Conservation (phyloP, 768 basidiomycete genomes). For the Suillus clintonianus region DNA sequence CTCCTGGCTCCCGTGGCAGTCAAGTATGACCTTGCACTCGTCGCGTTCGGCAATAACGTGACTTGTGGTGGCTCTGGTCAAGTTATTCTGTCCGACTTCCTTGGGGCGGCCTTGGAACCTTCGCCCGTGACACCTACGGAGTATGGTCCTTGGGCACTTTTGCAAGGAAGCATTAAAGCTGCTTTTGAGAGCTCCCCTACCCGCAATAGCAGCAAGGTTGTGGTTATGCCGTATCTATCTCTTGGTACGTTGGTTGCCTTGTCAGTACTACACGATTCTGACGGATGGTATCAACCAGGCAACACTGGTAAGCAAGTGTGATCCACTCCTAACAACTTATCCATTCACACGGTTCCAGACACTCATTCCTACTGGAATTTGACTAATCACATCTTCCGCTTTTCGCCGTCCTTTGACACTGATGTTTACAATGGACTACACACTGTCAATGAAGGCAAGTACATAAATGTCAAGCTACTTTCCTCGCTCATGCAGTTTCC, state of each 20-base stretch:
- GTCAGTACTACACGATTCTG: neutral
- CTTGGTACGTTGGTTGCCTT: conserved; percentile 8
- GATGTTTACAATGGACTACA: conserved; percentile 18
- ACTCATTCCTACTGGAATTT: conserved; percentile 20
- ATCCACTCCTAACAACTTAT: neutral
- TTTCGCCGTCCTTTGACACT: conserved; percentile 30
- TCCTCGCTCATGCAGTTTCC: conserved; percentile 10
- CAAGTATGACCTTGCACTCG: conserved; percentile 57
- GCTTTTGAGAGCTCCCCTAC: conserved; percentile 28
- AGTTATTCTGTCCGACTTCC: conserved; percentile 52
- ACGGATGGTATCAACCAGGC: conserved; percentile 3
- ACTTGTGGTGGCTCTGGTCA: conserved; percentile 42
- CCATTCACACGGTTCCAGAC: conserved; percentile 8
- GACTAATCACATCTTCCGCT: conserved; percentile 58
- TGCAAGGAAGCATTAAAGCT: conserved; percentile 32
- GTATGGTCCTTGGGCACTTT: conserved; percentile 19
- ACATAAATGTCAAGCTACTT: neutral
- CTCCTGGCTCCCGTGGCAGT: conserved; percentile 44
- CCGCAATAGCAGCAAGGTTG: conserved; percentile 12
- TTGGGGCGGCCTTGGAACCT: conserved; percentile 54
- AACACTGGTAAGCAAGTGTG: conserved; percentile 16
- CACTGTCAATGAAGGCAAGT: conserved; percentile 21
- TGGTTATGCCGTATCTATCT: conserved; percentile 15
- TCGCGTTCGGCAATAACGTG: conserved; percentile 52
- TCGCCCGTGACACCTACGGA: conserved; percentile 55